Base-by-base conservation (phyloP, 768 basidiomycete genomes). In the Phanerochaete sordida region DNA sequence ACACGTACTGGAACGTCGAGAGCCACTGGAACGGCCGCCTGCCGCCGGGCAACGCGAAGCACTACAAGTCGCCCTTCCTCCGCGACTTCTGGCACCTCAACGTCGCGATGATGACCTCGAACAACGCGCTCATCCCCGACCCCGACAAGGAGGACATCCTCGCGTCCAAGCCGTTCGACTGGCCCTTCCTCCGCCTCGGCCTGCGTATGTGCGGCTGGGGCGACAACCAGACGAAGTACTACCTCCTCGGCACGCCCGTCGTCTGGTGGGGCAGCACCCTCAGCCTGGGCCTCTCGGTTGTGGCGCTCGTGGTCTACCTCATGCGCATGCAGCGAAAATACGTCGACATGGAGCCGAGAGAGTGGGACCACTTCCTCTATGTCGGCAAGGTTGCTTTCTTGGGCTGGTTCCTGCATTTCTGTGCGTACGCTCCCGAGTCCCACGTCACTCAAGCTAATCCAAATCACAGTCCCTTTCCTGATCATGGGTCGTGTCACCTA, bases 101-200 rank as follows among this genome's bases (percentile, higher is more conserved):
- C 69, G 93, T 99, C 26, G 97, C 95, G 8, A 99, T 99, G 97
- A 95, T 95, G 93, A 97, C 96, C 0, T 98, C 97, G 4, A 99
- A 99, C 78, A 99, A 99, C 70, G 96, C 97, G 0, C 87, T 99
- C 57, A 73, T 98, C 43, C 97, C 97, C 1, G 95, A 99, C 68
- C 94, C 96, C 0, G 97, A 99, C 79, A 98, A 98, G 75, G 93
- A 96, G 66, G 97, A 99, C 71, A 93, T 98, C 69, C 85, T 99
- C 54, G 97, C 96, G 0, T 96, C 94, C 33, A 85, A 83, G 66
- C 95, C 96, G 0, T 82, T 83, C 39, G 95, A 98, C 68, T 99
- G 97, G 96, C 96, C 96, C 0, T 87, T 91, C 76, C 78, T 98
- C 43, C 85, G 85, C 48, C 81, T 95, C 16, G 96, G 96, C 24